phyloP scores from a whole-genome alignment of 768 basidiomycete genomes.

The Saitozyma podzolica region DNA sequence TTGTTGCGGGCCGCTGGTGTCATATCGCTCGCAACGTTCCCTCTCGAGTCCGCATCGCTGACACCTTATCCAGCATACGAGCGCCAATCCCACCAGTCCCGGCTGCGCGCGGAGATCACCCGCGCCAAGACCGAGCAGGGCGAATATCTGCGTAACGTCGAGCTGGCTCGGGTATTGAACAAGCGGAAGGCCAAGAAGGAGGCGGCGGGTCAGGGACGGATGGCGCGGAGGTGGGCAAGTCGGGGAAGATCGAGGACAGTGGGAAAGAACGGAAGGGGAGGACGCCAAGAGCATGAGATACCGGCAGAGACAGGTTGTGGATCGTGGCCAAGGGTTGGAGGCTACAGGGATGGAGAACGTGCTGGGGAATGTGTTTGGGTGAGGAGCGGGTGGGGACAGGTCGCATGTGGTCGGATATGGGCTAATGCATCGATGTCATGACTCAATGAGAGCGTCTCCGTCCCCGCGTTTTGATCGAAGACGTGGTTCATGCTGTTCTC shows the following conservation, averaged over 20 bases:
- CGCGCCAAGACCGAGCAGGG: constrained; percentile 85
- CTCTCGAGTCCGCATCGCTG: constrained; percentile 5
- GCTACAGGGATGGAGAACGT: constrained; percentile 44
- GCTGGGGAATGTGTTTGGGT: constrained; percentile 47
- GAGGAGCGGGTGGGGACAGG: too few species aligned
- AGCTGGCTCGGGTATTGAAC: constrained; percentile 71
- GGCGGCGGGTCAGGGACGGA: constrained; percentile 6
- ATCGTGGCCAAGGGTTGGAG: constrained; percentile 21
- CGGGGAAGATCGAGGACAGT: background rate
- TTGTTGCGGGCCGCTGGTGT: background rate
- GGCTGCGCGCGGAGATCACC: constrained; percentile 85
- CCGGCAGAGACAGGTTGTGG: constrained; percentile 38
- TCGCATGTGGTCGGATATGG: too few species aligned
- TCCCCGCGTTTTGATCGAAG: too few species aligned
- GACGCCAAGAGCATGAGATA: constrained; percentile 4
- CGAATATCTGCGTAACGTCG: constrained; percentile 91
- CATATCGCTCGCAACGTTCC: too few species aligned
- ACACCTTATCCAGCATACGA: constrained; percentile 70
- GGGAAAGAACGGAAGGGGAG: constrained; percentile 7
- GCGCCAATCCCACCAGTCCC: constrained; percentile 79
- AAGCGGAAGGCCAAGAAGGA: constrained; percentile 49
- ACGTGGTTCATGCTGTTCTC: too few species aligned
- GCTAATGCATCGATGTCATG: too few species aligned
- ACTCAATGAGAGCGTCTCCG: too few species aligned
- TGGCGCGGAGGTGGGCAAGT: background rate